A percentile compares a stretch with the other conserved stretches of the same genome.
phyloP scores from a whole-genome alignment of 2,329 filamentous ascomycete genomes.

The Calonectria leucothoes region DNA sequence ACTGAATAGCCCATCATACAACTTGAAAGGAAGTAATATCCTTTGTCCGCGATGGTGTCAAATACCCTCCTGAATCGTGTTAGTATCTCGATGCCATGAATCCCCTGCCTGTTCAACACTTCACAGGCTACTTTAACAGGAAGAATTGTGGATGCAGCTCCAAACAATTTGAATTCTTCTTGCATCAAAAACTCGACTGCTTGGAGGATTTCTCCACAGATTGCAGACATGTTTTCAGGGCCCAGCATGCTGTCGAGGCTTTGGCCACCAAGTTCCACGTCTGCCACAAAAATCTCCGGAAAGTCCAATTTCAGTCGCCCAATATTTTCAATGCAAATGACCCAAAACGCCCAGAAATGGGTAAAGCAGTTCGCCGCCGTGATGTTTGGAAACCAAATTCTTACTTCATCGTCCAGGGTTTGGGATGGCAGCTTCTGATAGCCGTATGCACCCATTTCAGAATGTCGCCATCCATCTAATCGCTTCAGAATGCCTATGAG shows the following conservation, averaged over 20 bases:
- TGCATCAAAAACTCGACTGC: conserved; percentile 52
- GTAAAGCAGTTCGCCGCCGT: conserved; percentile 51
- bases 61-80: not conserved
- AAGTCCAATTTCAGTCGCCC: not conserved
- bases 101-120: not conserved
- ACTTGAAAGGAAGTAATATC: not conserved
- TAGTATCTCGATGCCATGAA: not conserved
- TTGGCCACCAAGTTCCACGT: not conserved
- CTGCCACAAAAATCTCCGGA: not conserved
- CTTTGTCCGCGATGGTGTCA: not conserved
- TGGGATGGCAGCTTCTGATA: not conserved
- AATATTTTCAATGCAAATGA: conserved; percentile 49
- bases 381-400: conserved; percentile 48
- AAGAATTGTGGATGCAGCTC: conserved; percentile 48
- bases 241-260: not conserved
- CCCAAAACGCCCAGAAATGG: conserved; percentile 52
- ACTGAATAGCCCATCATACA: not conserved
- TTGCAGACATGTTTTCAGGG: not conserved
- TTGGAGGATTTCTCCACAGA: conserved; percentile 44
- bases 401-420: not conserved
- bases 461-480: not conserved
- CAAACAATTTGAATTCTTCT: conserved; percentile 53
- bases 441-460: not conserved
- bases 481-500: not conserved
- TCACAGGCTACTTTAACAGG: conserved; percentile 41